A percentile compares a stretch with the other conserved stretches of the same genome.
phyloP scores from a whole-genome alignment of 1,139 yeast genomes.

The Lodderomyces metapsilosis region DNA sequence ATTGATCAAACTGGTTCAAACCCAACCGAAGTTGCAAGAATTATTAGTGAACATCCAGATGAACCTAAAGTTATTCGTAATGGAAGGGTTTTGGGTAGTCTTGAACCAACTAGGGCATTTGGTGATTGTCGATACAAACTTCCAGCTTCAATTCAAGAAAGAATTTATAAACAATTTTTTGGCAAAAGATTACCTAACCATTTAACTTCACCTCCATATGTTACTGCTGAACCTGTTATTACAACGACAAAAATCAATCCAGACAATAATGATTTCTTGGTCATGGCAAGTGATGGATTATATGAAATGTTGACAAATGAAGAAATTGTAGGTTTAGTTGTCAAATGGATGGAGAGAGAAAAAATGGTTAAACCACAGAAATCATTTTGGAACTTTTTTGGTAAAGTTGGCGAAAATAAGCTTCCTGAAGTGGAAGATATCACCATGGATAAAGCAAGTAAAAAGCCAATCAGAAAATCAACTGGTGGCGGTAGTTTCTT shows the following conservation, averaged over 20 bases:
- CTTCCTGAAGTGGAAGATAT: conserved; percentile 65
- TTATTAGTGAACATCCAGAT: conserved; percentile 85
- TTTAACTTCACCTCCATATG: conserved; percentile 90
- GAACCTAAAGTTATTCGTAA: conserved; percentile 81
- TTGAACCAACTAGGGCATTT: conserved; percentile 95
- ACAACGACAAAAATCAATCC: conserved; percentile 79
- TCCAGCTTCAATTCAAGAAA: conserved; percentile 69
- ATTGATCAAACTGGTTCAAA: conserved; percentile 95
- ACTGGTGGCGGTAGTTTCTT: conserved; percentile 44
- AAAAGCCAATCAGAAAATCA: conserved; percentile 45
- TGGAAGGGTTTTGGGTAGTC: conserved; percentile 90
- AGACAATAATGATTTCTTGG: conserved; percentile 76
- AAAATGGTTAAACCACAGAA: conserved; percentile 59
- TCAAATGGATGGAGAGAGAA: conserved; percentile 86
- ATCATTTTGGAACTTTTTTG: conserved; percentile 44
- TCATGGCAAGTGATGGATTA: conserved; percentile 92
- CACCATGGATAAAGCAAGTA: conserved; percentile 51
- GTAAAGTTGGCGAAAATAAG: conserved; percentile 44
- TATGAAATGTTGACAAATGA: conserved; percentile 91
- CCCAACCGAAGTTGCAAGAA: conserved; percentile 80
- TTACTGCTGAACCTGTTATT: conserved; percentile 93
- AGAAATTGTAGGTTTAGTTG: conserved; percentile 89
- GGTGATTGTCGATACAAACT: conserved; percentile 95
- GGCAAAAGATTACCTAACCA: conserved; percentile 81
- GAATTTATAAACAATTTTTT: conserved; percentile 72